Percentiles rank a stretch among this genome's conserved stretches.
phyloP scores from a whole-genome alignment of 2,329 filamentous ascomycete species.

The Albifimbria verrucaria region DNA sequence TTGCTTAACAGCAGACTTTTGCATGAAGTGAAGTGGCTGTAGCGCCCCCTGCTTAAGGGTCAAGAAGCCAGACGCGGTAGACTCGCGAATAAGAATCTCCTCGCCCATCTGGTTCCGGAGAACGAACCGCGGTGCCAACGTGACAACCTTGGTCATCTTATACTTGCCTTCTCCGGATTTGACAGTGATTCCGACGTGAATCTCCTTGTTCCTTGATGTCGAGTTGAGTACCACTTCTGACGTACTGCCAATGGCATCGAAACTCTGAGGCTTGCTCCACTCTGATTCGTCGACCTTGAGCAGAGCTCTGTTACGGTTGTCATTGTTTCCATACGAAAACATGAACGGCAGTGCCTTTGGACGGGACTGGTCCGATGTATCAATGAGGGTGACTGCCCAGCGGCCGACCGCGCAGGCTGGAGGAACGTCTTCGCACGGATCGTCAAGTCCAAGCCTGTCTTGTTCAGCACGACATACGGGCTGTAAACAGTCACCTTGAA shows the following conservation, averaged over 20 bases:
- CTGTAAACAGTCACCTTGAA: constrained; percentile 96
- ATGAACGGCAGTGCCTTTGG: constrained; percentile 86
- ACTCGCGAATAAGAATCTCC: constrained; percentile 85
- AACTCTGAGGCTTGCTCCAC: constrained; percentile 98
- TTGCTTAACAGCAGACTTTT: constrained; percentile 80
- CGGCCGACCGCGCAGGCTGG: constrained; percentile 75
- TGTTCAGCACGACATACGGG: constrained; percentile 92
- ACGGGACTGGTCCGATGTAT: constrained; percentile 47
- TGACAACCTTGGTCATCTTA: constrained; percentile 94
- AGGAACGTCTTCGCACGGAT: constrained; percentile 88
- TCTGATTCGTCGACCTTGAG: constrained; percentile 84
- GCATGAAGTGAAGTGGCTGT: constrained; percentile 84
- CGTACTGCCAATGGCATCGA: constrained; percentile 93
- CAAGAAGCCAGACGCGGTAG: constrained; percentile 83
- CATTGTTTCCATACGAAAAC: constrained; percentile 89
- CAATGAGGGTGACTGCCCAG: constrained; percentile 69
- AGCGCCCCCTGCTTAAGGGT: constrained; percentile 74
- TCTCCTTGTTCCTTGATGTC: constrained; percentile 67
- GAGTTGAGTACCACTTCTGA: constrained; percentile 84
- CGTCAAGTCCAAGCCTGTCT: constrained; percentile 84
- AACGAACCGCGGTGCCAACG: constrained; percentile 86
- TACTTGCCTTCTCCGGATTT: constrained; percentile 94
- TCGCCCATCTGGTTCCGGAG: constrained; percentile 90
- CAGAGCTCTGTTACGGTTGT: constrained; percentile 85
- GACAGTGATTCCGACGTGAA: constrained; percentile 86